Conservation (phyloP, 1,284 basidiomycete genomes). For the Ganoderma multipileum region DNA sequence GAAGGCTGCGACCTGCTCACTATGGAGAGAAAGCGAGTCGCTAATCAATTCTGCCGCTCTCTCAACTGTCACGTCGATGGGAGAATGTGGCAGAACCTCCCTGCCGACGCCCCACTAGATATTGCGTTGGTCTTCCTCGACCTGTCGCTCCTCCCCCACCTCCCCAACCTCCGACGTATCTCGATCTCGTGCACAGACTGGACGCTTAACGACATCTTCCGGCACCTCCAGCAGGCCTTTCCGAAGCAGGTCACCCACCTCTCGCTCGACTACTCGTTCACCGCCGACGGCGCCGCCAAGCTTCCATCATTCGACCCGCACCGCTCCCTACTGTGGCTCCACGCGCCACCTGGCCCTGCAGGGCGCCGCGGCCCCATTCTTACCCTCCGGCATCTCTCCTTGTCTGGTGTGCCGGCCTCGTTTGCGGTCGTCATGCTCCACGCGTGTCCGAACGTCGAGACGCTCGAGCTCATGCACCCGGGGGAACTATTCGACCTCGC, state of each 20-base stretch:
- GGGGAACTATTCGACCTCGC: constrained; percentile 24
- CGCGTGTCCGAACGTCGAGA: constrained; percentile 36
- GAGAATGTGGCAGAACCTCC: constrained; percentile 4
- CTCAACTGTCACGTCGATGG: constrained; percentile 40
- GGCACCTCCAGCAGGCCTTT: constrained; percentile 33
- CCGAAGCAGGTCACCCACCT: constrained; percentile 42
- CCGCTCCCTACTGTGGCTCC: constrained; percentile 21
- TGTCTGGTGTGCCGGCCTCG: constrained; percentile 38
- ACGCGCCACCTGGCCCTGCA: constrained; percentile 7
- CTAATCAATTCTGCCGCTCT: constrained; percentile 36
- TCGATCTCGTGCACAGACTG: constrained; percentile 44
- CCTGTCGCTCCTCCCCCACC: constrained; percentile 36
- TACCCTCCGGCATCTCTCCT: constrained; percentile 33
- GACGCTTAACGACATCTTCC: constrained; percentile 45
- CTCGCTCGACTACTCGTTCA: constrained; percentile 39
- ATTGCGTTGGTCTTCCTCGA: constrained; percentile 36
- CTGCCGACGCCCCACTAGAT: constrained; percentile 23
- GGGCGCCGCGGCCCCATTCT: constrained; percentile 14
- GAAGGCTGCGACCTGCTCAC: constrained; percentile 26
- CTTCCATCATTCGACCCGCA: constrained; percentile 21
- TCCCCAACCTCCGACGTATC: constrained; percentile 45
- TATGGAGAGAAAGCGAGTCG: constrained; percentile 24
- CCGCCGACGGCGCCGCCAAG: constrained; percentile 16
- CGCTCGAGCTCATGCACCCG: constrained; percentile 33
- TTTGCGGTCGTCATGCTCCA: constrained; percentile 37